Conservation (phyloP, 2,329 filamentous ascomycete genomes). For the Colletotrichum gloeosporioides region DNA sequence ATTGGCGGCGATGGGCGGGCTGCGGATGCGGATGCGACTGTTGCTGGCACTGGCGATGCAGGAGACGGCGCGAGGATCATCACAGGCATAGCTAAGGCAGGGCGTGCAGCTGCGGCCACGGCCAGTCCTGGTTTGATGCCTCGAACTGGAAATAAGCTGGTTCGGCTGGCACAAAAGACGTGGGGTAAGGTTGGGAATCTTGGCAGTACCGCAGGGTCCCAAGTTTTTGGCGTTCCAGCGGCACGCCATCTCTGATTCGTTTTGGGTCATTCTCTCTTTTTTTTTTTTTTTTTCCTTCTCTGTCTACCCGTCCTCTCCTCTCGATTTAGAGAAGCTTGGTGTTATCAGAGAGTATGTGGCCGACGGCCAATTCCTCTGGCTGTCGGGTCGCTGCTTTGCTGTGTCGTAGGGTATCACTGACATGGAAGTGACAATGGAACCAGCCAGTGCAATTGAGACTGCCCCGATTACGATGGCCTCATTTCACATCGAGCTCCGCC, state of each 20-base stretch:
- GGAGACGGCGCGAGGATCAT: constrained; percentile 15
- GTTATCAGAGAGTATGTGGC: neutral
- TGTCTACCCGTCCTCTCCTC: neutral
- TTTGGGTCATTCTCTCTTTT: neutral
- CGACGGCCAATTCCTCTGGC: neutral
- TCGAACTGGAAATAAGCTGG: constrained; percentile 20
- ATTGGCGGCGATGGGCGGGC: neutral
- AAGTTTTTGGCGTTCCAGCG: constrained; percentile 13
- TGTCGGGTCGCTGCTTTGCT: neutral
- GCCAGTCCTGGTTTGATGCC: constrained; percentile 14
- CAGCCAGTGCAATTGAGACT: neutral
- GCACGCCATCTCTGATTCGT: constrained; percentile 21
- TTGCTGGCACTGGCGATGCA: neutral
- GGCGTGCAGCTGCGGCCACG: constrained; percentile 2
- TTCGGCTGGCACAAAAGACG: constrained; percentile 13
- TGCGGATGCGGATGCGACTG: neutral
- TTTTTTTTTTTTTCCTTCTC: neutral
- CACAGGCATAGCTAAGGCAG: constrained; percentile 12
- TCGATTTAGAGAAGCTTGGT: neutral
- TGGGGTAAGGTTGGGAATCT: constrained; percentile 22
- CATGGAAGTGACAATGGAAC: neutral
- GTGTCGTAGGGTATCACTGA: neutral
- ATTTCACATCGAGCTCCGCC: constrained; percentile 9
- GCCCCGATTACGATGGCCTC: constrained; percentile 14
- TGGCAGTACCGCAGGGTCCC: constrained; percentile 14